Base-by-base conservation (phyloP, 768 basidiomycete genomes). In the Coprinopsis cinerea region DNA sequence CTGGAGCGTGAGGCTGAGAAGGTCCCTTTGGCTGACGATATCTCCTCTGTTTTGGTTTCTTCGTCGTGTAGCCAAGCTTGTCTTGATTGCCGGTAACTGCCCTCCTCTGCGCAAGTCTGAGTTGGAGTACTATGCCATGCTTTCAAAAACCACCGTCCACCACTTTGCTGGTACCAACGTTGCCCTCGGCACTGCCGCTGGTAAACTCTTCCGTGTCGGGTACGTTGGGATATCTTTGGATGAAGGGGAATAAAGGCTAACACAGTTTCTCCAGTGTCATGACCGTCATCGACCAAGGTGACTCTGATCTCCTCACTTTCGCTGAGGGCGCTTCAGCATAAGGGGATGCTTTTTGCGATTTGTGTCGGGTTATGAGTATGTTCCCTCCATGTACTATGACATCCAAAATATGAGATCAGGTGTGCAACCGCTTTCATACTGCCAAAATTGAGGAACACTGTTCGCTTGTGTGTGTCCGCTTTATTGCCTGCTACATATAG, bases 81-180 rank as follows among this genome's bases (percentile, higher is more conserved):
- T 99, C 66, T 75, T 99, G 69, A 96, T 99, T 66, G 92, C 95
- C 63, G 94, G 92, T 60, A 99, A 99, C 77, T 96, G 93, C 76
- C 96, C 96, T 51, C 96, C 96, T 55, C 83, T 99, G 55, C 92
- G 96, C 71, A 96, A 96, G 72, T 97, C 95, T 53, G 96, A 99
- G 79, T 80, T 99, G 52, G 96, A 99, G 78, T 99, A 98, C 79
- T 99, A 98, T 67, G 96, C 93, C 74, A 96, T 96, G 94, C 80
- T 99, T 67, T 96, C 93, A 59, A 99, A 99, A 79, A 98, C 95
- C 51, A 83, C 89, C 51, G 95, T 98, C 50, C 96, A 98, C 75
- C 94, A 98, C 76, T 99, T 96, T 69, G 78, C 83, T 56, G 96
- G 96, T 56, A 93, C 93, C 56, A 99, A 99, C 67, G 92, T 98